Conservation (phyloP, 2,329 filamentous ascomycete genomes). For the Dactylellina sp. region DNA sequence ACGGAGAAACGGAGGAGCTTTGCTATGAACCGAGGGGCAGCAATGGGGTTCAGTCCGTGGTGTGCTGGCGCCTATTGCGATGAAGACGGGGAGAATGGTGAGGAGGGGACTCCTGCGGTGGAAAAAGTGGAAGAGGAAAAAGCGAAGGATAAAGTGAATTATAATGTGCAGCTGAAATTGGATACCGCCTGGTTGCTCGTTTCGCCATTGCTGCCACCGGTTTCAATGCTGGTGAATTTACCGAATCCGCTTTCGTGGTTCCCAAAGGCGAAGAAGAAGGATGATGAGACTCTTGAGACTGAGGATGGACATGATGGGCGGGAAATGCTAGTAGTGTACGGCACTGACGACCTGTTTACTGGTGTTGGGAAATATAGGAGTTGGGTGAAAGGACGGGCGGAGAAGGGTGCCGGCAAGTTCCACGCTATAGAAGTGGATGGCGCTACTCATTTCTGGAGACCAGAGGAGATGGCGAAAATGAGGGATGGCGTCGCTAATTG, state of each 20-base stretch:
- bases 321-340: constrained; percentile 76
- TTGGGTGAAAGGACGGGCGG: constrained; percentile 71
- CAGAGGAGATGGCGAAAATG: constrained; percentile 65
- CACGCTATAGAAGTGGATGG: constrained; percentile 65
- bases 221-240: constrained; percentile 64
- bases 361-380: constrained; percentile 72
- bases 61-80: constrained; percentile 5
- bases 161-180: constrained; percentile 29
- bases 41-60: constrained; percentile 31
- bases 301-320: constrained; percentile 22
- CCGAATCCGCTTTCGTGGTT: constrained; percentile 45
- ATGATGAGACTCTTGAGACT: constrained; percentile 53
- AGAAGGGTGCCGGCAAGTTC: constrained; percentile 61
- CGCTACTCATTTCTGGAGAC: constrained; percentile 72
- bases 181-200: constrained; percentile 46
- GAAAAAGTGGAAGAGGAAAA: background rate
- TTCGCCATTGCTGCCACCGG: constrained; percentile 63
- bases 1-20: constrained; percentile 55
- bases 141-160: constrained; percentile 34
- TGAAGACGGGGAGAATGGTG: constrained; percentile 3
- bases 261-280: constrained; percentile 28
- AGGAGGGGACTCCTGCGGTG: background rate
- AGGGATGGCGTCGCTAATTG: constrained; percentile 61
- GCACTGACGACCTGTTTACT: constrained; percentile 80
- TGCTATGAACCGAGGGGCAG: constrained; percentile 38